Evolutionary conservation across 768 basidiomycete species (phyloP).

Genomic region (Xerocomellus amylosporus): DNA sequence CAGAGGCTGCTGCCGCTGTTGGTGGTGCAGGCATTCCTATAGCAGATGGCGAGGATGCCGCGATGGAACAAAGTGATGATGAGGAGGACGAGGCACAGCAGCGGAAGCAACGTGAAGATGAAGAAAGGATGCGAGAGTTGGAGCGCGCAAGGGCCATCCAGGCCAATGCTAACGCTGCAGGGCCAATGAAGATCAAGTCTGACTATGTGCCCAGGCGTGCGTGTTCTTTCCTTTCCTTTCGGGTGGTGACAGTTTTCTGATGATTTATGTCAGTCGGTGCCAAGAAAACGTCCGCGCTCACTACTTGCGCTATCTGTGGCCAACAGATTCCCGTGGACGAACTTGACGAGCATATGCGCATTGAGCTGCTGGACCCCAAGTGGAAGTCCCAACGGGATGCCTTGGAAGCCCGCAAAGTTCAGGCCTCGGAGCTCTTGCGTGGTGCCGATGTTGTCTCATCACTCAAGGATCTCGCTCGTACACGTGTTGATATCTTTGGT

Average conservation of each 20-base stretch:
- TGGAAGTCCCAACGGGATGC: conserved; percentile 96
- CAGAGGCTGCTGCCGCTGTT: conserved; percentile 79
- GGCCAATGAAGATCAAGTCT: conserved; percentile 90
- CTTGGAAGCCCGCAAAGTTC: conserved; percentile 85
- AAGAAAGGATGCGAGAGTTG: conserved; percentile 65
- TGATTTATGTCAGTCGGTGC: conserved; percentile 52
- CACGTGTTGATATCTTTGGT: conserved; percentile 98
- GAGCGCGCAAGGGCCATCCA: conserved; percentile 80
- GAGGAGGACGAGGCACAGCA: conserved; percentile 67
- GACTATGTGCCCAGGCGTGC: conserved; percentile 93
- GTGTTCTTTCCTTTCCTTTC: conserved; percentile 30
- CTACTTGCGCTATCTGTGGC: conserved; percentile 91
- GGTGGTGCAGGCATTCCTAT: conserved; percentile 52
- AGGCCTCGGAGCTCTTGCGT: conserved; percentile 81
- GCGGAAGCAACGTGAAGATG: conserved; percentile 62
- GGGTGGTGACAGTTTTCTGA: conserved; percentile 7
- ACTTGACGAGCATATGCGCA: conserved; percentile 96
- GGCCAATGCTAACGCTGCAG: conserved; percentile 70
- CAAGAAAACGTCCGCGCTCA: conserved; percentile 62
- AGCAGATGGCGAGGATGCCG: conserved; percentile 55
- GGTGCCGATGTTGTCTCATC: conserved; percentile 94
- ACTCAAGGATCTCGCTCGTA: conserved; percentile 87
- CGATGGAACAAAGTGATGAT: conserved; percentile 79
- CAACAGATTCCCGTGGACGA: conserved; percentile 96
- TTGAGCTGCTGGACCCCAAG: conserved; percentile 93